Percentiles rank a stretch among this genome's conserved stretches.
These are phyloP conservation scores for Pseudogymnoascus sp. DNA, from an alignment of 2,329 filamentous ascomycete genomes.

Conservation along the genomic window DNA sequence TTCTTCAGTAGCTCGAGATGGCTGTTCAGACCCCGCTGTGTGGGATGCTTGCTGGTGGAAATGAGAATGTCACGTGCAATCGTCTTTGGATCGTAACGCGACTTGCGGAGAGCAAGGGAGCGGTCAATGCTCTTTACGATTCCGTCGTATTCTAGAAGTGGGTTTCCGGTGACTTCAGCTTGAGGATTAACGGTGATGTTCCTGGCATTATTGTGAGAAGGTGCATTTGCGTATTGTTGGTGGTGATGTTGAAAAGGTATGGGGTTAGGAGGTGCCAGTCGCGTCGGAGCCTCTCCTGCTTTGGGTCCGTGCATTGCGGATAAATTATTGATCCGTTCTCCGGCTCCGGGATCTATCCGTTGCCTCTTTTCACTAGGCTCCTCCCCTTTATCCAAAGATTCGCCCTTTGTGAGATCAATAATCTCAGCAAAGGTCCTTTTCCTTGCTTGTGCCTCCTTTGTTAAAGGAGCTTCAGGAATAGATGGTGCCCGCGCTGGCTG, in stretches of 20 bases:
- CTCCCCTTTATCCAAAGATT: conserved; percentile 5
- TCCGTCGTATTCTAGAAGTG: conserved; percentile 9
- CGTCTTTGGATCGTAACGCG: conserved; percentile 49
- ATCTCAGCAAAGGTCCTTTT: conserved; percentile 12
- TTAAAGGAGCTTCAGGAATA: not conserved
- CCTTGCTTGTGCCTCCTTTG: conserved; percentile 9
- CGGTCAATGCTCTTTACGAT: conserved; percentile 9
- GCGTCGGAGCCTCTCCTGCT: not conserved
- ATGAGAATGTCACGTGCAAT: conserved; percentile 57
- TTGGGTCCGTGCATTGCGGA: not conserved
- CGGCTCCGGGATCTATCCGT: not conserved
- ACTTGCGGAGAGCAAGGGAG: conserved; percentile 27
- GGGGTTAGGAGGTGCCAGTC: not conserved
- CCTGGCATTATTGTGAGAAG: not conserved
- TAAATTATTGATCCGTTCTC: not conserved
- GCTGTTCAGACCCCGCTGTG: conserved; percentile 47
- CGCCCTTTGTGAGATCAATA: conserved; percentile 11
- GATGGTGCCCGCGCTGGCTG: not conserved
- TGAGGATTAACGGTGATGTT: not conserved
- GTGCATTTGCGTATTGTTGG: not conserved
- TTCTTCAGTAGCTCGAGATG: conserved; percentile 36
- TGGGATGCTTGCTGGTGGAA: conserved; percentile 51
- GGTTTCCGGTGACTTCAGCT: not conserved
- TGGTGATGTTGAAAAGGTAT: conserved; percentile 2
- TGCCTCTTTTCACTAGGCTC: not conserved